Evolutionary conservation across 768 basidiomycete genomes (phyloP).

Genomic region (Lactarius hatsudake): DNA sequence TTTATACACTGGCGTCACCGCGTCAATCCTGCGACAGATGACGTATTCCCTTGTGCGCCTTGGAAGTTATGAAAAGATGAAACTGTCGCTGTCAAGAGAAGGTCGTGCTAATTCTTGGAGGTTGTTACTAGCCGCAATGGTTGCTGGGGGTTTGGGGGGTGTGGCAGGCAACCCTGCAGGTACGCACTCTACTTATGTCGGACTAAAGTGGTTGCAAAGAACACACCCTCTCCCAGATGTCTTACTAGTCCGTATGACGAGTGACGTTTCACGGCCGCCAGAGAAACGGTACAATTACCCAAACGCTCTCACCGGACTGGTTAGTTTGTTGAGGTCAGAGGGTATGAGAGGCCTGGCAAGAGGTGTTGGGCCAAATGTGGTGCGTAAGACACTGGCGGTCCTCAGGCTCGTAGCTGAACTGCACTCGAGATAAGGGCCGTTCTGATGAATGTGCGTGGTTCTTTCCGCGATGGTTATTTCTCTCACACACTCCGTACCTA

Average conservation of each 20-base stretch:
- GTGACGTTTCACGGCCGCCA: conserved; percentile 71
- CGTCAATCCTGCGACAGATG: conserved; percentile 86
- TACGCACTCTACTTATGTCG: conserved; percentile 31
- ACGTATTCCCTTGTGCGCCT: conserved; percentile 85
- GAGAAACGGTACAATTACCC: conserved; percentile 74
- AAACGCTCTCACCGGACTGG: conserved; percentile 75
- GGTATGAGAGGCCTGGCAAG: conserved; percentile 65
- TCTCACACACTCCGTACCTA: conserved; percentile 12
- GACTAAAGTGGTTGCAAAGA: background rate
- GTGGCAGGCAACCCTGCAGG: conserved; percentile 84
- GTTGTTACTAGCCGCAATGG: conserved; percentile 60
- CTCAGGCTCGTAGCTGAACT: conserved; percentile 18
- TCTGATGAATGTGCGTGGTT: conserved; percentile 66
- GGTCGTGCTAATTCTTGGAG: conserved; percentile 52
- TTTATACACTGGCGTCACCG: conserved; percentile 77
- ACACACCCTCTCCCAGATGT: conserved; percentile 46
- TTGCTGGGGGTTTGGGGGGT: conserved; percentile 80
- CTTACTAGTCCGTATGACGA: conserved; percentile 82
- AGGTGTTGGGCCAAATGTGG: conserved; percentile 77
- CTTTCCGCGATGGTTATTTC: conserved; percentile 15
- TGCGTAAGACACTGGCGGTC: conserved; percentile 36
- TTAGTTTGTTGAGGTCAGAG: conserved; percentile 62
- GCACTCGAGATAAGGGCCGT: conserved; percentile 52
- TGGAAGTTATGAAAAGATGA: conserved; percentile 79
- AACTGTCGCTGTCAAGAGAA: conserved; percentile 49